A percentile compares a stretch with the other conserved stretches of the same genome.
These are phyloP conservation scores for Pythium aristosporum DNA, from an alignment of 352 stramenopile genomes.

Conservation along the genomic window DNA sequence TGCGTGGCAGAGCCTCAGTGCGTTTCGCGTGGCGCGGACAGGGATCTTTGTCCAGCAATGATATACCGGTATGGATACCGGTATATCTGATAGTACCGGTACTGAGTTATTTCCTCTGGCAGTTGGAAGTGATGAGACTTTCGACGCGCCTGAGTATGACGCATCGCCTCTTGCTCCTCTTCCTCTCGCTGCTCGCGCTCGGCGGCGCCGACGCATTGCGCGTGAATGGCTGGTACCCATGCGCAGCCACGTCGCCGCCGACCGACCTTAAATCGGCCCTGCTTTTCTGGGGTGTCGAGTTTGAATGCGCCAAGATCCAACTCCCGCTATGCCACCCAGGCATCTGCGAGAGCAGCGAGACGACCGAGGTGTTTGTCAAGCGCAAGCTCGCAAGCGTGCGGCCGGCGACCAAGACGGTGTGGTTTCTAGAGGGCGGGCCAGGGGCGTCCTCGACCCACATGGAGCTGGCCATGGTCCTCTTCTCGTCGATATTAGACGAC, in stretches of 20 bases:
- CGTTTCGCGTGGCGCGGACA: too few species aligned
- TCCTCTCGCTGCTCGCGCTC: background rate
- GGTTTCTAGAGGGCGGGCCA: conserved; percentile 48
- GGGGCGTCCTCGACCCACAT: conserved; percentile 39
- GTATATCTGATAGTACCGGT: too few species aligned
- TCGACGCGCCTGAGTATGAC: background rate
- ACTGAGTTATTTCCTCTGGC: too few species aligned
- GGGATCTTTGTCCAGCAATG: too few species aligned
- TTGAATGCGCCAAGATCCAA: conserved; percentile 45
- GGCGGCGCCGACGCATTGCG: conserved; percentile 6
- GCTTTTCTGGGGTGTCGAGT: conserved; percentile 18
- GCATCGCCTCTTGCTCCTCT: background rate
- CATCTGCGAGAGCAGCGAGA: conserved; percentile 37
- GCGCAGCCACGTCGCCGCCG: conserved; percentile 14
- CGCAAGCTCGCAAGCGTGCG: conserved; percentile 27
- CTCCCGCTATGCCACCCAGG: conserved; percentile 38
- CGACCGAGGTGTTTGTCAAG: conserved; percentile 49
- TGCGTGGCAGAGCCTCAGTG: too few species aligned
- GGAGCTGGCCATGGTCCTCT: conserved; percentile 35
- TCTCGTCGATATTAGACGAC: conserved; percentile 30
- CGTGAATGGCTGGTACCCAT: conserved; percentile 52
- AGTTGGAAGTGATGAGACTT: too few species aligned
- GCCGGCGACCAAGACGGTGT: conserved; percentile 34
- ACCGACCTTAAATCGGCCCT: background rate
- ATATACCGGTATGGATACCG: too few species aligned